A percentile compares a stretch with the other conserved stretches of the same genome.
Conservation (phyloP, 2,329 filamentous ascomycete genomes). For the Talaromyces sp. region DNA sequence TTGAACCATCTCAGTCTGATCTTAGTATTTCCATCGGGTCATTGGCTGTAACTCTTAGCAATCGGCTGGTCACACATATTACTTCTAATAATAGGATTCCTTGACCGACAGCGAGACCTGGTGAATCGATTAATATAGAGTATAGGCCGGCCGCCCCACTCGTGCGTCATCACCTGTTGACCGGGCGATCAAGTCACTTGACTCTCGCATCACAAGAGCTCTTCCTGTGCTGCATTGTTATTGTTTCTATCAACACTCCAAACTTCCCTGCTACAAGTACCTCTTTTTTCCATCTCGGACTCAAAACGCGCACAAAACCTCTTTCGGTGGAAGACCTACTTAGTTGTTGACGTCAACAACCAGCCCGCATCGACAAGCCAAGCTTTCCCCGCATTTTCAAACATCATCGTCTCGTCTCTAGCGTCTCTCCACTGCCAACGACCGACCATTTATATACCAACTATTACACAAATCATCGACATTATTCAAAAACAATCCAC, state of each 20-base stretch:
- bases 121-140: too few relatives aligned
- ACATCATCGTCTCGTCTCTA: neutral
- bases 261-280: neutral
- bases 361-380: neutral
- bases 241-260: neutral
- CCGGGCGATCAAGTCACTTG: neutral
- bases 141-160: neutral
- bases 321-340: neutral
- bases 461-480: neutral
- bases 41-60: too few relatives aligned
- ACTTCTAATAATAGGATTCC: too few relatives aligned
- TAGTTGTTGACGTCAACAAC: neutral
- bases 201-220: neutral
- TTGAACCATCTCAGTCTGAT: neutral
- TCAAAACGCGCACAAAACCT: neutral
- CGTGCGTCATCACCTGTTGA: neutral
- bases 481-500: neutral
- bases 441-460: neutral
- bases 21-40: neutral
- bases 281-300: neutral
- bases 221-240: neutral
- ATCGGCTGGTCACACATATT: too few relatives aligned
- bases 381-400: neutral
- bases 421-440: constrained; percentile 3
- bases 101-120: too few relatives aligned